These are phyloP conservation scores for Elsinoe arachidis DNA, from an alignment of 2,329 filamentous ascomycete genomes.

Conservation along the genomic window DNA sequence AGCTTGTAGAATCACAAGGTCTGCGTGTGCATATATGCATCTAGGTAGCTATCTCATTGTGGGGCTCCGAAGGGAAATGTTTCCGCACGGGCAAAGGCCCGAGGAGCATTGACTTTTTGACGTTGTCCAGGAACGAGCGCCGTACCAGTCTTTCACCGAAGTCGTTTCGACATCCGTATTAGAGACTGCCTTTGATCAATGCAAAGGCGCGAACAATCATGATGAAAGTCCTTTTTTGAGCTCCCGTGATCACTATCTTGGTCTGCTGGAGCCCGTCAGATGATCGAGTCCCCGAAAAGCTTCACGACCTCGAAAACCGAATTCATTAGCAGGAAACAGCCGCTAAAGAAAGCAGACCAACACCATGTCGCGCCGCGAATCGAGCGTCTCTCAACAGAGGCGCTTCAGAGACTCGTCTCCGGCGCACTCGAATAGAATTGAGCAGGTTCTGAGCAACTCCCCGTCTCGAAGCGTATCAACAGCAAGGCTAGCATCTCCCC, in stretches of 20 bases:
- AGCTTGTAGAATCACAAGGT: too few relatives aligned
- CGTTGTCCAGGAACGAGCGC: background rate
- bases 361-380: constrained; percentile 11
- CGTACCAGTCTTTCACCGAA: background rate
- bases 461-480: constrained; percentile 31
- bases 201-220: background rate
- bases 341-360: background rate
- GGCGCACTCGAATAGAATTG: background rate
- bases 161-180: background rate
- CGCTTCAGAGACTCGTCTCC: constrained; percentile 2
- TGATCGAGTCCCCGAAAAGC: background rate
- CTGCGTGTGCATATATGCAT: too few relatives aligned
- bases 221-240: background rate
- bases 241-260: background rate
- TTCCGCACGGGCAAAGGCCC: background rate
- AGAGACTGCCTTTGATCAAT: background rate
- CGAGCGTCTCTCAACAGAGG: constrained; percentile 5
- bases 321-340: background rate
- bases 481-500: constrained; percentile 47
- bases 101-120: constrained; percentile 2
- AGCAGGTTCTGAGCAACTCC: constrained; percentile 7
- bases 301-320: background rate
- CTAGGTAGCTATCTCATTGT: too few relatives aligned
- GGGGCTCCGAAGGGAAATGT: too few relatives aligned
- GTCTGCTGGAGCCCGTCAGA: background rate